Evolutionary conservation across 2,329 filamentous ascomycete genomes (phyloP).

Genomic region (Chaetomiaceae sp.): DNA sequence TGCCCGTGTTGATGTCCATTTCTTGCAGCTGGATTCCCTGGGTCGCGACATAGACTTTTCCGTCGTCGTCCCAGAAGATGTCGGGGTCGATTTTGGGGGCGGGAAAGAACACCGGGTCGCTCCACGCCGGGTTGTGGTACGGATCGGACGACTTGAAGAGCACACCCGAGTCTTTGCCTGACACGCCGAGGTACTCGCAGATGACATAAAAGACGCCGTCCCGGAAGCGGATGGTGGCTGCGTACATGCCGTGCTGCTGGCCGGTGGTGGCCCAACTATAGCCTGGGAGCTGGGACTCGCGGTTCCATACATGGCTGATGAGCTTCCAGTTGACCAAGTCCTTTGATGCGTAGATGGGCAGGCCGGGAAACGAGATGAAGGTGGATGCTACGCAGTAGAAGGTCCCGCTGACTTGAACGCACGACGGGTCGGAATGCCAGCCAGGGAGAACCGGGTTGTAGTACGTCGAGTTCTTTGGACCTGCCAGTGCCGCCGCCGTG

Average conservation of each 20-base stretch:
- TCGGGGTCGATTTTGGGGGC: slow-evolving; percentile 50
- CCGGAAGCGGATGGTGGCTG: slow-evolving; percentile 32
- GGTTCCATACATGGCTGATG: slow-evolving; percentile 38
- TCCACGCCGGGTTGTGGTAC: slow-evolving; percentile 39
- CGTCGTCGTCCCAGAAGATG: slow-evolving; percentile 40
- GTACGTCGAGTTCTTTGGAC: slow-evolving; percentile 28
- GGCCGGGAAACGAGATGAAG: slow-evolving; percentile 49
- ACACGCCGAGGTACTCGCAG: slow-evolving; percentile 29
- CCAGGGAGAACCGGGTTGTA: slow-evolving; percentile 47
- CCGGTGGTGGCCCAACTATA: slow-evolving; percentile 30
- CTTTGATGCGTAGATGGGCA: slow-evolving; percentile 50
- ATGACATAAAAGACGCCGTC: slow-evolving; percentile 33
- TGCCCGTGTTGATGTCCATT: slow-evolving; percentile 35
- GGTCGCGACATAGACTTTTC: slow-evolving; percentile 35
- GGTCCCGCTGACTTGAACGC: slow-evolving; percentile 41
- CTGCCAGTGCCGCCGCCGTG: not conserved
- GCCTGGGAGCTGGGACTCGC: slow-evolving; percentile 40
- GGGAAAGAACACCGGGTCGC: slow-evolving; percentile 43
- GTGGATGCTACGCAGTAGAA: slow-evolving; percentile 51
- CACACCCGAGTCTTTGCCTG: slow-evolving; percentile 24
- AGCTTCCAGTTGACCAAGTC: slow-evolving; percentile 49
- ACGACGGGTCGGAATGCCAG: slow-evolving; percentile 47
- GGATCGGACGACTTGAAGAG: slow-evolving; percentile 40
- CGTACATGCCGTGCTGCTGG: slow-evolving; percentile 34
- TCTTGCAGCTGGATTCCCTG: slow-evolving; percentile 31